Conservation (phyloP, 1,284 basidiomycete genomes). For the Vanrija pseudolonga region DNA sequence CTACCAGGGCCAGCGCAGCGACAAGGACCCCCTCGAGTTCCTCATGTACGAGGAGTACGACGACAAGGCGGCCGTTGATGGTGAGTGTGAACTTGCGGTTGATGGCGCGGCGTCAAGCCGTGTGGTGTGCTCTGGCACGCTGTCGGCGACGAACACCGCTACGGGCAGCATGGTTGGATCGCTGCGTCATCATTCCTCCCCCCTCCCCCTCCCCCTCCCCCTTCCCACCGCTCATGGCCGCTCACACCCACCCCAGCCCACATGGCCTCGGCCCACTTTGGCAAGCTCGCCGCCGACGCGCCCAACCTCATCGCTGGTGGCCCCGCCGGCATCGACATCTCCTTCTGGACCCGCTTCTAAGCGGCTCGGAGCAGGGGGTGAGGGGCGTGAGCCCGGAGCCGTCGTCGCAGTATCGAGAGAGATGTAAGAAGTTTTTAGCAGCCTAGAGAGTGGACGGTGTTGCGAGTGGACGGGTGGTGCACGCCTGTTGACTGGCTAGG, state of each 20-base stretch:
- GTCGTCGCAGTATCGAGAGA: no score
- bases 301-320: constrained; percentile 5
- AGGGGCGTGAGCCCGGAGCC: no score
- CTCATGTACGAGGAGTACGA: constrained; percentile 15
- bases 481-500: no score
- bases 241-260: constrained; percentile 2
- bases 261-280: constrained; percentile 6
- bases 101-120: neutral
- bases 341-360: constrained; percentile 6
- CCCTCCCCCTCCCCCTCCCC: neutral
- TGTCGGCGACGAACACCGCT: neutral
- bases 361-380: no score
- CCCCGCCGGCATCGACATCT: constrained; percentile 1
- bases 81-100: no score
- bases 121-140: neutral
- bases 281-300: constrained; percentile 2
- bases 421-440: no score
- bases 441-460: no score
- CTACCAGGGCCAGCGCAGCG: constrained; percentile 7
- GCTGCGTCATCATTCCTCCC: no score
- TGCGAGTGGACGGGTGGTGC: no score
- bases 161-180: no score
- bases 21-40: constrained; percentile 11
- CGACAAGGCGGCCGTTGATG: constrained; percentile 5
- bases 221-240: neutral